Evolutionary conservation across 2,329 filamentous ascomycete genomes (phyloP), one percentile per base, ranked within the genome.

Genomic region (Trichoderma sp.): DNA sequence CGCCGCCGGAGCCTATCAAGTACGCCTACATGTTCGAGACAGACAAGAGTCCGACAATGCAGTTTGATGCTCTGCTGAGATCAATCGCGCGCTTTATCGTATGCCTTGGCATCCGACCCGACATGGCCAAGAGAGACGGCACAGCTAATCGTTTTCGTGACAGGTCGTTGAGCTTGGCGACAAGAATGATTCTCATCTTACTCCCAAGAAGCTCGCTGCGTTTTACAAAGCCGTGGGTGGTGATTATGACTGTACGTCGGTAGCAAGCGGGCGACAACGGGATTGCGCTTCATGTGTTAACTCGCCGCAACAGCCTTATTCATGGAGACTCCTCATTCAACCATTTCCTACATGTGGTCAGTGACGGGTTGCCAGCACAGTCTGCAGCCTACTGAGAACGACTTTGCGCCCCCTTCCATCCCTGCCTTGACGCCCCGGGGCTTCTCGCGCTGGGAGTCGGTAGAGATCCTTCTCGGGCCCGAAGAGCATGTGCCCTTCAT

Each of bases 361-460:
- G 93, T 93, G 8, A 89, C 97, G 66, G 96, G 95, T 76, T 98
- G 95, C 80, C 92, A 94, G 76, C 95, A 98, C 82, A 91, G 90
- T 64, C 86, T 98, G 32, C 93, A 97, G 75, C 93, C 93, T 1
- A 88, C 89, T 62, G 88, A 89, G 50, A 87, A 91, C 76, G 88
- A 93, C 74, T 98, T 93, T 79, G 88, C 87, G 4, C 85, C 90
- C 0, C 96, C 95, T 0, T 90, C 88, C 0, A 88, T 98, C 55
- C 96, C 96, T 0, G 93, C 94, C 15, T 84, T 99, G 70, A 97
- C 95, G 43, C 85, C 88, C 0, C 88, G 90, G 77, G 96, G 96
- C 53, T 99, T 97, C 80, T 93, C 95, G 57, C 91, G 93, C 79
- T 99, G 95, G 95, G 92, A 97, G 83, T 94, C 93, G 0, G 92